Evolutionary conservation across 192 early-diverging fungal species (phyloP), one percentile per base, ranked within the genome.

Genomic region (Linnemannia zychae): DNA sequence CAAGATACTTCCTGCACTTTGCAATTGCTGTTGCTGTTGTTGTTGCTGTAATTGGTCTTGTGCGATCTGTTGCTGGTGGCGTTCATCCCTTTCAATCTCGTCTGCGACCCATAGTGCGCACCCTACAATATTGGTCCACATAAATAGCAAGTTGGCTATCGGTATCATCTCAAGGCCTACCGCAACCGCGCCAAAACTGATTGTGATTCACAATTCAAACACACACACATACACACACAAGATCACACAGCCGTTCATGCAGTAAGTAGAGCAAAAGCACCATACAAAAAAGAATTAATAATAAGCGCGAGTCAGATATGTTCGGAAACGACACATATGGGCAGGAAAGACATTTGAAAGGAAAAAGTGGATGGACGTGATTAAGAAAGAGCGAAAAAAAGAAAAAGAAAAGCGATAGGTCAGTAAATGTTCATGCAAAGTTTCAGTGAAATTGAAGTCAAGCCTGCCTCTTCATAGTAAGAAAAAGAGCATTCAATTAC

Each of bases 101-200:
- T 82, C 81, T 31, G 81, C 81, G 3, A 82, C 81, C 81, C 81
- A 82, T 3, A 82, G 28, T 36, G 81, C 81, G n/a, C 75, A 76
- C 7, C 92, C 93, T 1, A 94, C 90, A 74, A 91, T 88, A 60
- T 95, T 95, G 13, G 94, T 95, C 89, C 93, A 94, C 86, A 92
- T 88, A 52, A 94, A 95, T 1, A 95, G 13, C 33, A 92, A 70
- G 52, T 91, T 90, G 31, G 91, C 87, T 7, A 95, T 38, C n/a
- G 94, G 94, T 1, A 95, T 81, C 52, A 94, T 78, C 60, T 94
- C 90, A 13, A 95, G 75, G 3, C 84, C 90, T 0, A 92, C 87
- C 4, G 92, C 90, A 5, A 92, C 82, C 0, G 75, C 60, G 15
- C 91, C 91, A 84, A 92, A 87, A 44, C 74, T 77, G 31, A 34